Evolutionary conservation across 73 alveolate genomes (phyloP), one percentile per base, ranked within the genome.

Genomic region (Durusdinium trenchii): DNA sequence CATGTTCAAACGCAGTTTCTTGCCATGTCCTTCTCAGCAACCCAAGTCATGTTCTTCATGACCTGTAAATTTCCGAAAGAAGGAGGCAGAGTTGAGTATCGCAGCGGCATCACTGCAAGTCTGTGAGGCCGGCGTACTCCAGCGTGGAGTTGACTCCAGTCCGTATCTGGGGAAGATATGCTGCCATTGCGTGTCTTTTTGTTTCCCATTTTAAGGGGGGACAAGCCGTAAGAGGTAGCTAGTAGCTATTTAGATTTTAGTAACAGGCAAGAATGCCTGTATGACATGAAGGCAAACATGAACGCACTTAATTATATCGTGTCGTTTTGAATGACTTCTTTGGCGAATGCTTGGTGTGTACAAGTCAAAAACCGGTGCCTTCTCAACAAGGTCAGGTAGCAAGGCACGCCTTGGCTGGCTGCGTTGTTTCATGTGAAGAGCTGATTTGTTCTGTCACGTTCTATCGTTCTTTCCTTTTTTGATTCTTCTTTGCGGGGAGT

Each of bases 1-100:
- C 73, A 60, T 60, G 73, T 23, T 60, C 18, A 23, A 60, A 23
- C 30, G 1, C 18, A 60, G 73, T 60, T 32, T 16, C 32, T 23
- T 73, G 12, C 51, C n/a, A 38, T 78, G 62, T 78, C 89, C 89
- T 78, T 78, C 89, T 78, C 89, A 45, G 89, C 62, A 46, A 78
- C 89, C 89, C 89, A 78, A 45, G 62, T 78, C 89, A 78, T 78
- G 89, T 78, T 78, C 89, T 78, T 43, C 45, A 78, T 78, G 43
- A 78, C 89, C 89, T 78, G 89, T 38, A 57, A 23, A 60, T 60
- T 32, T 23, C 73, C n/a, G n/a, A n/a, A n/a, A n/a, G 30, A 60
- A 23, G 73, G 73, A 60, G 30, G 18, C 30, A 23, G 73, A 60
- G 73, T 60, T 32, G n/a, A 60, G 1, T 23, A 60, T 2, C 1